Conservation (phyloP, 306 rosid species). For the Datisca glomerata region DNA sequence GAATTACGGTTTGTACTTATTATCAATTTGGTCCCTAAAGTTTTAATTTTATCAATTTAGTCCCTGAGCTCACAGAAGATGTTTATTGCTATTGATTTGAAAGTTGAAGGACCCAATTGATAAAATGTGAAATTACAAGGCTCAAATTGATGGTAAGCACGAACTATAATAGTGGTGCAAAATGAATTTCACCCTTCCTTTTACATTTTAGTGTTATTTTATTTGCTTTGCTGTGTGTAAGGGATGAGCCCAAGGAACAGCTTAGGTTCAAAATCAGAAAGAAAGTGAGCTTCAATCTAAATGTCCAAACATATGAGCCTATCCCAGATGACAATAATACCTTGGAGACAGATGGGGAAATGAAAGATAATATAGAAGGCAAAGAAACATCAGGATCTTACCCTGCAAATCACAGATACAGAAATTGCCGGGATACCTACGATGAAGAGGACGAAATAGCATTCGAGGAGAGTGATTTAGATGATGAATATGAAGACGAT, state of each 20-base stretch:
- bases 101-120: no score
- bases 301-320: slow-evolving; percentile 71
- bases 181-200: no score
- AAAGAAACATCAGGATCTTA: slow-evolving; percentile 17
- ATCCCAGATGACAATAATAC: slow-evolving; percentile 32
- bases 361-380: slow-evolving; percentile 14
- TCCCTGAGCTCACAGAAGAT: no score
- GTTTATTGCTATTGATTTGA: no score
- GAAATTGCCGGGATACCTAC: slow-evolving; percentile 37
- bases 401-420: slow-evolving; percentile 65
- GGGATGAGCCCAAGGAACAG: slow-evolving; percentile 46
- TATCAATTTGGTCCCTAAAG: no score
- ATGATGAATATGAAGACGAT: slow-evolving; percentile 20
- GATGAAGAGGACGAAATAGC: slow-evolving; percentile 47
- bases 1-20: no score
- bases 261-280: slow-evolving; percentile 39
- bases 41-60: no score
- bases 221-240: slow-evolving; percentile 2
- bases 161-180: no score
- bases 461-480: slow-evolving; percentile 39
- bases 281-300: slow-evolving; percentile 84
- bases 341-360: slow-evolving; percentile 35
- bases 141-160: no score
- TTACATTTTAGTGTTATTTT: no score
- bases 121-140: no score